Percentiles rank a stretch among this genome's conserved stretches.
Evolutionary conservation across 2,329 filamentous ascomycete species (phyloP).

Genomic region (Monosporascus sp.): DNA sequence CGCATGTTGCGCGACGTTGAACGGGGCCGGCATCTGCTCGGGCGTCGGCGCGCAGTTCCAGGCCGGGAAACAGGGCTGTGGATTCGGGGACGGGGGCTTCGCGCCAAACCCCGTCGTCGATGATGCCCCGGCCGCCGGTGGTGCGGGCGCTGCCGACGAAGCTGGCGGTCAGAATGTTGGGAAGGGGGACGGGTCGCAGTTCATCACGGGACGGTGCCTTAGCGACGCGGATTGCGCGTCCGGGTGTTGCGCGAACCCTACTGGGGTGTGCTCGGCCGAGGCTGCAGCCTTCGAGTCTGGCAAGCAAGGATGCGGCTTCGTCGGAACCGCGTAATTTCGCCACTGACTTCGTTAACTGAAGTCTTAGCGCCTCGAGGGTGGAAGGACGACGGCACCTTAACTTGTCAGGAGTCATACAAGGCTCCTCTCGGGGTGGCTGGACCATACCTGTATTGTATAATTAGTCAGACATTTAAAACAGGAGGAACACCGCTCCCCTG

Average conservation of each 20-base stretch:
- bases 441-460: not conserved
- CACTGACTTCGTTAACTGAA: not conserved
- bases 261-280: slow-evolving; percentile 19
- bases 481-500: not conserved
- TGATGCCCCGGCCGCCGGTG: not conserved
- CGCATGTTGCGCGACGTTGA: slow-evolving; percentile 23
- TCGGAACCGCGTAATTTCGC: slow-evolving; percentile 1
- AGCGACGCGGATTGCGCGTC: slow-evolving; percentile 24
- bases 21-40: slow-evolving; percentile 20
- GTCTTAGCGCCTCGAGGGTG: not conserved
- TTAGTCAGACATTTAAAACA: not conserved
- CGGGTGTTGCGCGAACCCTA: slow-evolving; percentile 19
- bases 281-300: slow-evolving; percentile 16
- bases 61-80: slow-evolving; percentile 25
- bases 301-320: slow-evolving; percentile 21
- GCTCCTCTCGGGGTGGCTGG: not conserved
- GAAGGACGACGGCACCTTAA: not conserved
- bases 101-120: not conserved
- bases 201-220: slow-evolving; percentile 25
- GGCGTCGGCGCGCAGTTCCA: slow-evolving; percentile 18
- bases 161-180: slow-evolving; percentile 22
- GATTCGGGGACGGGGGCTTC: slow-evolving; percentile 14
- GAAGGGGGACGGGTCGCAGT: slow-evolving; percentile 17
- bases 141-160: not conserved
- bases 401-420: not conserved